Evolutionary conservation across 495 filamentous ascomycete genomes (phyloP).

Genomic region (Daldinia vernicosa): DNA sequence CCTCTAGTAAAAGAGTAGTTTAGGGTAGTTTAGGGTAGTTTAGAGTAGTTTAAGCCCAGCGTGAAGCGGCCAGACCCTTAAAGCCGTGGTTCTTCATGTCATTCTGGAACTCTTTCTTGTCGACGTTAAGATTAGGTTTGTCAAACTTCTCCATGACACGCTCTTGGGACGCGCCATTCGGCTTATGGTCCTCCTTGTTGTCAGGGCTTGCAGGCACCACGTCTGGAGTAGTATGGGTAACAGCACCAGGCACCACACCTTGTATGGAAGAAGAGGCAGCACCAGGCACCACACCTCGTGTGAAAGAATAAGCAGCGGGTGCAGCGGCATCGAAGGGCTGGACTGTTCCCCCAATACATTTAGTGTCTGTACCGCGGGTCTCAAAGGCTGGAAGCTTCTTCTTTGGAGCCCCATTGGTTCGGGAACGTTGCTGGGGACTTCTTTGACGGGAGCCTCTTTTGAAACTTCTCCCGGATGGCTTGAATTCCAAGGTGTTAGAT

Average conservation of each 20-base stretch:
- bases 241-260: too few species aligned
- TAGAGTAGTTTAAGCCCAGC: neutral
- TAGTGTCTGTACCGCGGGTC: neutral
- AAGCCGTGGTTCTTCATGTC: neutral
- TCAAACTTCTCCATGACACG: neutral
- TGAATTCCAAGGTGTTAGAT: neutral
- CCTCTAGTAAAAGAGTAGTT: neutral
- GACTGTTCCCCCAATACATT: too few species aligned
- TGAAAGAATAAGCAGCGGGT: too few species aligned
- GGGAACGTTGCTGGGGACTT: neutral
- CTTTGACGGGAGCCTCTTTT: too few species aligned
- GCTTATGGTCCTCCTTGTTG: neutral
- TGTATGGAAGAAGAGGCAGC: too few species aligned
- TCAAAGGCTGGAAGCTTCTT: neutral
- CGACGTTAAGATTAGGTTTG: neutral
- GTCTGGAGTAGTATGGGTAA: too few species aligned
- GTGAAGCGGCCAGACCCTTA: neutral
- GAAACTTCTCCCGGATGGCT: neutral
- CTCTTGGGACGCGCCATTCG: neutral
- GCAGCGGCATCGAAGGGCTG: too few species aligned
- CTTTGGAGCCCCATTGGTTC: neutral
- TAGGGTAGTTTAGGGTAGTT: too few species aligned
- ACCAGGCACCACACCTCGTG: too few species aligned
- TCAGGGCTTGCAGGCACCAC: neutral
- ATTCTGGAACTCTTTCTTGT: neutral